These are phyloP conservation scores for Flaveria brownii DNA, from an alignment of 129 eudicot genomes.

Conservation along the genomic window DNA sequence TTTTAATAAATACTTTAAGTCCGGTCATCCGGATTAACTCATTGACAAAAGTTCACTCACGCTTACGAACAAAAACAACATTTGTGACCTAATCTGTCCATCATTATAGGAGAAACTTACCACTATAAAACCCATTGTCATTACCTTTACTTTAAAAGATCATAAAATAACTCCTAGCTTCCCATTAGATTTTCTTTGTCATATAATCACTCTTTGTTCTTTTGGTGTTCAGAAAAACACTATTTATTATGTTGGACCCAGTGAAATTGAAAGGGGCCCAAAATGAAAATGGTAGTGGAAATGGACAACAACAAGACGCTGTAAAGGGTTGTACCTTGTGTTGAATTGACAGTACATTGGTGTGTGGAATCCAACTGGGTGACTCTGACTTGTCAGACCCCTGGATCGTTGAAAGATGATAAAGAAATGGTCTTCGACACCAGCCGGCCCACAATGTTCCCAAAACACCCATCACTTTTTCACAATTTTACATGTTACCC, in stretches of 20 bases:
- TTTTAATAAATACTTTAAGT: too few species aligned
- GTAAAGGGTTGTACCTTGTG: slow-evolving; percentile 31
- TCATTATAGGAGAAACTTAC: too few species aligned
- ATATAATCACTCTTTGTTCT: too few species aligned
- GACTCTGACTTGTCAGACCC: slow-evolving; percentile 34
- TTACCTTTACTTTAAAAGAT: too few species aligned
- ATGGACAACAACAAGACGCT: slow-evolving; percentile 37
- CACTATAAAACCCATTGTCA: too few species aligned
- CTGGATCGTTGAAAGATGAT: slow-evolving; percentile 27
- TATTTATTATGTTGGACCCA: neutral
- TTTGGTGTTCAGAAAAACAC: neutral
- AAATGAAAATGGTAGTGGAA: slow-evolving; percentile 26
- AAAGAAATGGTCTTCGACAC: slow-evolving; percentile 29
- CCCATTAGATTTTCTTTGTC: too few species aligned
- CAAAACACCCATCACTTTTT: neutral
- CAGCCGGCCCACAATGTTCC: slow-evolving; percentile 39
- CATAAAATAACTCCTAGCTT: too few species aligned
- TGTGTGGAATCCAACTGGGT: slow-evolving; percentile 39
- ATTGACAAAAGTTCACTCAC: too few species aligned
- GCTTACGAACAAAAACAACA: too few species aligned
- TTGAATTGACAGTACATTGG: slow-evolving; percentile 30
- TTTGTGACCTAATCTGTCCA: too few species aligned
- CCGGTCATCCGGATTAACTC: too few species aligned
- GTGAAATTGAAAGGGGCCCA: neutral
- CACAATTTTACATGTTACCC: neutral